Percentiles rank a stretch among this genome's conserved stretches.
These are phyloP conservation scores for Trichoderma aggressivum DNA, from an alignment of 2,329 filamentous ascomycete genomes.

Conservation along the genomic window DNA sequence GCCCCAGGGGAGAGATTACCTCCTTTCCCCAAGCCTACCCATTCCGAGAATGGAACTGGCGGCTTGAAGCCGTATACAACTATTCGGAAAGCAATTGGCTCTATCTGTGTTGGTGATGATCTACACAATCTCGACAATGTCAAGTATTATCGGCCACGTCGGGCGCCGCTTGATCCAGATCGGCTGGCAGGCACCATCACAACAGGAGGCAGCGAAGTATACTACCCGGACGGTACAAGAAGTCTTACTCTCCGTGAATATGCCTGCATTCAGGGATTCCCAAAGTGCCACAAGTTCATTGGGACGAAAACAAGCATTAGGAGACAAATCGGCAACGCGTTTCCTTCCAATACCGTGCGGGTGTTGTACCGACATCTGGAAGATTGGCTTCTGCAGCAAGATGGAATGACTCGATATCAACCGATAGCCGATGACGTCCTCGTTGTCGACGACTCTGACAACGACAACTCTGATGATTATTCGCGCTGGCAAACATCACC, in stretches of 20 bases:
- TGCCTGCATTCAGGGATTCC: slow-evolving; percentile 69
- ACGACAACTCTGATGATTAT: slow-evolving; percentile 25
- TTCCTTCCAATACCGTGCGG: slow-evolving; percentile 59
- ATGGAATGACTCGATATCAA: slow-evolving; percentile 33
- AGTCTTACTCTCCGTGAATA: slow-evolving; percentile 65
- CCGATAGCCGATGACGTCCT: slow-evolving; percentile 24
- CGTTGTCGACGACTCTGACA: slow-evolving; percentile 26
- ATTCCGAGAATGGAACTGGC: slow-evolving; percentile 41
- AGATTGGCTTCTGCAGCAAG: slow-evolving; percentile 43
- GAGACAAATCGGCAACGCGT: slow-evolving; percentile 75
- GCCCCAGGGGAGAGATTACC: slow-evolving; percentile 70
- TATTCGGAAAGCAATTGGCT: slow-evolving; percentile 40
- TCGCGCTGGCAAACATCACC: slow-evolving; percentile 4
- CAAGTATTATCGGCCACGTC: slow-evolving; percentile 29
- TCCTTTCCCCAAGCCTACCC: slow-evolving; percentile 60
- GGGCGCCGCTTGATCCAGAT: slow-evolving; percentile 44
- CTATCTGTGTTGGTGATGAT: slow-evolving; percentile 33
- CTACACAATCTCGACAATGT: slow-evolving; percentile 39
- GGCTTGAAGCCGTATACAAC: slow-evolving; percentile 42
- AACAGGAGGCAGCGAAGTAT: slow-evolving; percentile 58
- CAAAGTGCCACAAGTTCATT: slow-evolving; percentile 55
- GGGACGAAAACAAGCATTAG: slow-evolving; percentile 41
- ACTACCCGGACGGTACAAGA: slow-evolving; percentile 62
- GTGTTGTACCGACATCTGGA: slow-evolving; percentile 49
- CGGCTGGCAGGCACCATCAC: slow-evolving; percentile 59